A percentile compares a stretch with the other conserved stretches of the same genome.
Evolutionary conservation across 257 asterid genomes (phyloP).

Genomic region (Craterostigma plantagineum): DNA sequence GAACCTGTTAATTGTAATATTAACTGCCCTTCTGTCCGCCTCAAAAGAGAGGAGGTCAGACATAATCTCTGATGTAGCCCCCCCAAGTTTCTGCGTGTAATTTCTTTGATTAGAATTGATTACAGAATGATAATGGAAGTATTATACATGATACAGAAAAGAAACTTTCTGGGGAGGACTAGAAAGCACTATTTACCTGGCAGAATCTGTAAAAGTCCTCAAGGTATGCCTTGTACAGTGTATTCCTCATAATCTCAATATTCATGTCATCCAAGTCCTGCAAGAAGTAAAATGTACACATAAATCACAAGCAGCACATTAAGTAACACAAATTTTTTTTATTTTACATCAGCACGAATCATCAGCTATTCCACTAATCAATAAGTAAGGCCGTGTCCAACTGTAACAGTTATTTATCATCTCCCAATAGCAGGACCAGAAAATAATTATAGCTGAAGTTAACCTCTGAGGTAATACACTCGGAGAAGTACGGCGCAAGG

Average conservation of each 20-base stretch:
- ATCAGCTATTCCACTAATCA: neutral
- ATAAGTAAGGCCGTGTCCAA: neutral
- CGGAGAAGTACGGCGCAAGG: constrained; percentile 83
- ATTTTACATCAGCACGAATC: neutral
- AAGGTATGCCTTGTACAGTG: constrained; percentile 87
- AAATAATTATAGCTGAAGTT: constrained; percentile 1
- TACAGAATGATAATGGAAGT: neutral
- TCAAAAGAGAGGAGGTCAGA: constrained; percentile 78
- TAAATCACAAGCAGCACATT: constrained; percentile 3
- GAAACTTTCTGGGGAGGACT: neutral
- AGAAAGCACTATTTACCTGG: constrained; percentile 23
- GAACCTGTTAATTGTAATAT: constrained; percentile 78
- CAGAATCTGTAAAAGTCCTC: constrained; percentile 81
- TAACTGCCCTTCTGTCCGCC: constrained; percentile 91
- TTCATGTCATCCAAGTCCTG: constrained; percentile 96
- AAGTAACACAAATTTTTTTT: neutral
- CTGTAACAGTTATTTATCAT: neutral
- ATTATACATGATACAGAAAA: neutral
- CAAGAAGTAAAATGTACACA: constrained; percentile 3
- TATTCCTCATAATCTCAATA: constrained; percentile 87
- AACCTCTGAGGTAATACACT: constrained; percentile 92
- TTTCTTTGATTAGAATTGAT: constrained; percentile 4
- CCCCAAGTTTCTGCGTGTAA: constrained; percentile 62
- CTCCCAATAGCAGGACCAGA: neutral
- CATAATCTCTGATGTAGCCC: constrained; percentile 90